These are phyloP conservation scores for Quercus tomentella DNA, from an alignment of 331 rosid species.

Conservation along the genomic window DNA sequence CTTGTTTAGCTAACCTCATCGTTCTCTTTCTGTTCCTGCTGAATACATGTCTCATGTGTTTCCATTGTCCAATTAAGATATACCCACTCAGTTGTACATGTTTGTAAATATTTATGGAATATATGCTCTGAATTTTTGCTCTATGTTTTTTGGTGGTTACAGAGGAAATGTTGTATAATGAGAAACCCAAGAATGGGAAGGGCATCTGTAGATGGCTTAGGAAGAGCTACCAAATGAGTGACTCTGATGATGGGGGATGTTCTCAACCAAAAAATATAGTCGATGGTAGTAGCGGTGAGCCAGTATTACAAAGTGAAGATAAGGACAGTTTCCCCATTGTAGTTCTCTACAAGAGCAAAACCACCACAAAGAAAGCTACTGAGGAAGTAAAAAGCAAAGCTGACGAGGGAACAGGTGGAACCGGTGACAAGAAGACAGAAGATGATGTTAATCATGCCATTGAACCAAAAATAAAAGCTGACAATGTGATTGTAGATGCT, in stretches of 20 bases:
- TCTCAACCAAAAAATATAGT: slow-evolving; percentile 16
- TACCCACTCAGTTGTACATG: background rate
- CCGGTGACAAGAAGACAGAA: slow-evolving; percentile 26
- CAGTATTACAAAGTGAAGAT: slow-evolving; percentile 31
- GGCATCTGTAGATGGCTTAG: slow-evolving; percentile 35
- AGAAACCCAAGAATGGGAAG: slow-evolving; percentile 27
- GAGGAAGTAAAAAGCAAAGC: slow-evolving; percentile 29
- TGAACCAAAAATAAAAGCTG: slow-evolving; percentile 25
- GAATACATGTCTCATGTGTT: background rate
- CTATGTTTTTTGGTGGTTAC: slow-evolving; percentile 11
- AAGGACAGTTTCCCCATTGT: slow-evolving; percentile 48
- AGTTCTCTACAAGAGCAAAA: slow-evolving; percentile 31
- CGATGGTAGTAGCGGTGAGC: slow-evolving; percentile 8
- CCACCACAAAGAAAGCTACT: slow-evolving; percentile 17
- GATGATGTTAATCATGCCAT: slow-evolving; percentile 17
- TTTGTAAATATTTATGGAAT: background rate
- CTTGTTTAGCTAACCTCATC: too few species aligned
- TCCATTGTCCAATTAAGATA: background rate
- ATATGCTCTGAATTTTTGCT: background rate
- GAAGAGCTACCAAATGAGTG: slow-evolving; percentile 47
- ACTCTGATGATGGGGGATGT: slow-evolving; percentile 42
- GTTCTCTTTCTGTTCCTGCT: too few species aligned
- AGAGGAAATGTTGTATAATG: slow-evolving; percentile 37
- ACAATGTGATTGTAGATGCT: slow-evolving; percentile 23
- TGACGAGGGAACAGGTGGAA: slow-evolving; percentile 22